These are phyloP conservation scores for Senna siamea DNA, from an alignment of 306 rosid species.

Conservation along the genomic window DNA sequence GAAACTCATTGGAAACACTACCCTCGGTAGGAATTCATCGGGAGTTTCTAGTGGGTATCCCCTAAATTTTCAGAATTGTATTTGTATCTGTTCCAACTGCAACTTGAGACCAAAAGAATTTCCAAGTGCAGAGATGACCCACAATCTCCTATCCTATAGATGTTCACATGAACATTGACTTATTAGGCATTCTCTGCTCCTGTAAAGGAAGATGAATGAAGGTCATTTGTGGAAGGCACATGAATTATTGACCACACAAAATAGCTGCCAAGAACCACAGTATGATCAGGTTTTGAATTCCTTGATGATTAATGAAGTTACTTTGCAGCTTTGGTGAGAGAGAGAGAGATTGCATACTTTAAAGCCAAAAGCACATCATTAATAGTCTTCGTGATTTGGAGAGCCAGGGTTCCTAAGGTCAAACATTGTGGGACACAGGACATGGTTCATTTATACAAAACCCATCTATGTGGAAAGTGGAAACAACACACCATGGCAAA, in stretches of 20 bases:
- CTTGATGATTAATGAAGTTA: no score
- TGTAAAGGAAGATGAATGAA: neutral
- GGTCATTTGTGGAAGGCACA: neutral
- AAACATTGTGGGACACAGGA: slow-evolving; percentile 31
- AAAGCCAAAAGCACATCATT: neutral
- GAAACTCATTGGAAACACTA: no score
- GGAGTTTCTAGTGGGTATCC: neutral
- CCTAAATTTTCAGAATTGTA: slow-evolving; percentile 6
- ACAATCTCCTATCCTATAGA: no score
- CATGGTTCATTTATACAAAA: no score
- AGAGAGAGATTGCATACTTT: no score
- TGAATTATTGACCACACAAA: slow-evolving; percentile 16
- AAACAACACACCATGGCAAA: neutral
- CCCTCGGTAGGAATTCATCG: no score
- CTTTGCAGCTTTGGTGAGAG: no score
- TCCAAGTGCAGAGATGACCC: neutral
- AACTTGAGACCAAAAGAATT: neutral
- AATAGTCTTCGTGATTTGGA: neutral
- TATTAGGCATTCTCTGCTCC: neutral
- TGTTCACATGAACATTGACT: no score
- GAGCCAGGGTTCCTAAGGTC: slow-evolving; percentile 22
- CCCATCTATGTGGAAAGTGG: no score
- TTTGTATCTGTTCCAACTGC: neutral
- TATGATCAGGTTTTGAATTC: neutral
- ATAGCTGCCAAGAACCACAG: neutral